Base-by-base conservation (phyloP, 1,139 yeast species). In the Pichia sorboxylosa region DNA sequence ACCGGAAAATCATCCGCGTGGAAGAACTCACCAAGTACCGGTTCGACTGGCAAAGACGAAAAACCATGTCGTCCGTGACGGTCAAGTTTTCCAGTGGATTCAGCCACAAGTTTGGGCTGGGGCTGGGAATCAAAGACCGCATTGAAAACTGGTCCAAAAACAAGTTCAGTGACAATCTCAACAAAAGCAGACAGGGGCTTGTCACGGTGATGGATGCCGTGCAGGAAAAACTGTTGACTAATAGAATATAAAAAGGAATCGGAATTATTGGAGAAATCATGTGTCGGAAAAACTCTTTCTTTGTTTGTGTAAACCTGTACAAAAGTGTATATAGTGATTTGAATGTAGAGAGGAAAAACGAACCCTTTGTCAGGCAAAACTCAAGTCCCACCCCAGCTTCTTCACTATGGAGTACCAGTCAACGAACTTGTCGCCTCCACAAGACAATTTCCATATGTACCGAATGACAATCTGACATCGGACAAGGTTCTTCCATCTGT, bases 131-230 rank as follows among this genome's bases (percentile, higher is more conserved):
- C 47, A 77, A 73, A 48, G 73, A 73, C 49, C 64, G 75, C 42
- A 82, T 87, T 35, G 97, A 87, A 55, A 64, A 65, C 29, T 85
- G 95, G 94, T 76, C 94, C 29, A 75, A 73, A 46, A 63, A 64
- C 23, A 68, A 69, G 49, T 84, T 87, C 50, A 64, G 73, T 28
- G 75, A 75, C 34, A 81, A 85, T 52, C 59, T 82, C 41, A 61
- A 59, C 36, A 72, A 71, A 43, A 74, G 90, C 15, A 65, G 84
- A 38, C 63, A 70, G 37, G 95, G 95, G 2, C 69, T 87, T 67
- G 63, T 70, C 31, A 73, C 69, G 52, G 95, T 84, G 16, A 80
- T 87, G 85, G 74, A 74, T 45, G 59, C 60, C 32, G 46, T 52
- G 23, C 41, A 49, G 26, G 42, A 39, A 17, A 38, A 45, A 24